Evolutionary conservation across 495 filamentous ascomycete species (phyloP), one percentile per base, ranked within the genome.

Genomic region (Penicillium ochrochloron): DNA sequence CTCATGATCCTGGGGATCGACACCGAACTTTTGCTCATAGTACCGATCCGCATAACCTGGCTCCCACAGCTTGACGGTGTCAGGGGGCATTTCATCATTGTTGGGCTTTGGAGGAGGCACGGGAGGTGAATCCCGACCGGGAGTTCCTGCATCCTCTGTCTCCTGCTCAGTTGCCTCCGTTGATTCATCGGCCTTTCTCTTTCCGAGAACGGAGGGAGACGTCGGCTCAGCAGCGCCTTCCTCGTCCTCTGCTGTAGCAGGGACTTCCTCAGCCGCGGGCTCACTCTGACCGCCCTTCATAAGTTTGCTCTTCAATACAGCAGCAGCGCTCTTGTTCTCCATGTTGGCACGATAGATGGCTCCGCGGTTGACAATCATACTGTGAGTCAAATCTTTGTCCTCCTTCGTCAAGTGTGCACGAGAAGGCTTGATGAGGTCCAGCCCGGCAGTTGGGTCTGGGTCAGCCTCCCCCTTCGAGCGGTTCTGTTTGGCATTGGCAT

Each of bases 11-110:
- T 90, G 83, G 2, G 90, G 86, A 59, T 90, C 89, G 42, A 93
- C 92, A n/a, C 88, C 77, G 76, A 99, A 99, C 73, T 99, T 99
- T 75, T 96, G 92, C 75, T 97, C 89, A 74, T 99, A 99, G 75
- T 99, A 99, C 41, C 95, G 83, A 72, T 97, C 94, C 35, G 89
- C 89, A 78, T 98, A 99, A 35, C 95, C 95, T 60, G 91, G 85
- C 70, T 98, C 96, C 96, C 95, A 99, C 15, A 99, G 82, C 55
- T 90, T 86, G 57, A 99, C 93, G 15, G 86, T 92, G 68, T 99
- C 95, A 55, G 83, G 82, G 1, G 90, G 84, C 46, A 82, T 78
- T 37, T 90, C 90, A 59, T 89, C 88, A 15, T 81, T 75, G 31
- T 85, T 72, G 25, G 65, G 69, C 31, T 75, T 68, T 9, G 76